phyloP scores from a whole-genome alignment of 345 rosid species.

The Murraya koenigii region DNA sequence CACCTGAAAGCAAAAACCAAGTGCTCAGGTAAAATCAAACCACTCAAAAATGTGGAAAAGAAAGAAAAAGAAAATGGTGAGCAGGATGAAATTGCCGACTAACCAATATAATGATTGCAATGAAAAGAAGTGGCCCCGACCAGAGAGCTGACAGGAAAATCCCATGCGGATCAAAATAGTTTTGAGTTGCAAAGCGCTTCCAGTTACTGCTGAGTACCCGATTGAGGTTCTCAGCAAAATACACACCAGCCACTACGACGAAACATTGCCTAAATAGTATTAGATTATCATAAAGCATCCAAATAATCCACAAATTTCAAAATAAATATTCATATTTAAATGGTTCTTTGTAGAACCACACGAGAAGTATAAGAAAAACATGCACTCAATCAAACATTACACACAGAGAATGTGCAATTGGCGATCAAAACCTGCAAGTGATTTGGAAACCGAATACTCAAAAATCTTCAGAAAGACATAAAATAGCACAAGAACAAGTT shows the following conservation, averaged over 20 bases:
- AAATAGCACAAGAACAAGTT: not conserved
- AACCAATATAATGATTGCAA: conserved; percentile 83
- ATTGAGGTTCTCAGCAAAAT: conserved; percentile 83
- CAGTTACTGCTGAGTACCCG: conserved; percentile 56
- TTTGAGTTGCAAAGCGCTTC: conserved; percentile 83
- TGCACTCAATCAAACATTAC: not conserved
- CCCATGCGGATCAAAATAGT: conserved; percentile 88
- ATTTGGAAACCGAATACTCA: not conserved
- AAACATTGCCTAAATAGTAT: conserved; percentile 10
- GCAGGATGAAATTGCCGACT: conserved; percentile 16
- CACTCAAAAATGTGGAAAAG: not conserved
- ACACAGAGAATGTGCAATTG: not conserved
- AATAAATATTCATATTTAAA: not conserved
- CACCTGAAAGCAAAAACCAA: conserved; percentile 45
- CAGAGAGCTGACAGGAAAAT: conserved; percentile 77
- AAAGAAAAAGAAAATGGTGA: not conserved
- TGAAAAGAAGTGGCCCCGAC: conserved; percentile 92
- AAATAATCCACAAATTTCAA: not conserved
- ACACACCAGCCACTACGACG: conserved; percentile 80
- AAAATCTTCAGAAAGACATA: not conserved
- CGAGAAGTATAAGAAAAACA: not conserved
- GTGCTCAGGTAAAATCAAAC: not conserved
- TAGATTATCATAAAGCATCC: not conserved
- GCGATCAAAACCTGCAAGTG: not conserved
- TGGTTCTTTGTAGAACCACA: not conserved